Evolutionary conservation across 345 rosid species (phyloP).

Genomic region (Aquilaria sinensis): DNA sequence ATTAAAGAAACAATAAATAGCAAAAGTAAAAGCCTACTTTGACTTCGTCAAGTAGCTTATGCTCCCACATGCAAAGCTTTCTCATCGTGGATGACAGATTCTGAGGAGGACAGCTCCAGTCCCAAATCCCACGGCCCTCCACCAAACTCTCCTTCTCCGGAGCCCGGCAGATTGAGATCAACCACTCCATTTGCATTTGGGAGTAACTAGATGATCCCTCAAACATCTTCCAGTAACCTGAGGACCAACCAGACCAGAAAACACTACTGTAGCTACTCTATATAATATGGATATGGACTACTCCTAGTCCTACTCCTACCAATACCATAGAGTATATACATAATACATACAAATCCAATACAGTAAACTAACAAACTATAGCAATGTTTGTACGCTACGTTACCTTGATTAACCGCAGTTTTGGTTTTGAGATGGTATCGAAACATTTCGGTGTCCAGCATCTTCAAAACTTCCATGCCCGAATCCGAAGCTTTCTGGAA

Average conservation of each 20-base stretch:
- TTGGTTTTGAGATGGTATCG: conserved; percentile 25
- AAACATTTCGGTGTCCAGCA: conserved; percentile 36
- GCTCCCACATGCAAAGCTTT: conserved; percentile 57
- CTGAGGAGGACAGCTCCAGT: conserved; percentile 7
- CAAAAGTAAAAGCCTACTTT: conserved; percentile 30
- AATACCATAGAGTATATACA: too few relatives aligned
- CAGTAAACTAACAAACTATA: not conserved
- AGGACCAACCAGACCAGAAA: not conserved
- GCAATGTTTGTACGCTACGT: not conserved
- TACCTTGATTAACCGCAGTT: not conserved
- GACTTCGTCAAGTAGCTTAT: conserved; percentile 54
- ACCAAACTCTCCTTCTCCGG: conserved; percentile 10
- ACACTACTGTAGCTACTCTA: not conserved
- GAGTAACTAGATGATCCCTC: conserved; percentile 11
- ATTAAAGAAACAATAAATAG: conserved; percentile 1
- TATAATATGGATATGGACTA: not conserved
- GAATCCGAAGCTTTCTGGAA: conserved; percentile 41
- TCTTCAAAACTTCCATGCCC: conserved; percentile 27
- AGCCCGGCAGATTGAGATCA: not conserved
- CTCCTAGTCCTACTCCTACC: too few relatives aligned
- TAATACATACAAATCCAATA: not conserved
- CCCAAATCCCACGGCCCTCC: conserved; percentile 19
- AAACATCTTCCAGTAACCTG: conserved; percentile 29
- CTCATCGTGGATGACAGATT: conserved; percentile 42
- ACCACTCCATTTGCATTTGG: conserved; percentile 8